Conservation (phyloP, 345 rosid genomes). For the Passiflora organensis region DNA sequence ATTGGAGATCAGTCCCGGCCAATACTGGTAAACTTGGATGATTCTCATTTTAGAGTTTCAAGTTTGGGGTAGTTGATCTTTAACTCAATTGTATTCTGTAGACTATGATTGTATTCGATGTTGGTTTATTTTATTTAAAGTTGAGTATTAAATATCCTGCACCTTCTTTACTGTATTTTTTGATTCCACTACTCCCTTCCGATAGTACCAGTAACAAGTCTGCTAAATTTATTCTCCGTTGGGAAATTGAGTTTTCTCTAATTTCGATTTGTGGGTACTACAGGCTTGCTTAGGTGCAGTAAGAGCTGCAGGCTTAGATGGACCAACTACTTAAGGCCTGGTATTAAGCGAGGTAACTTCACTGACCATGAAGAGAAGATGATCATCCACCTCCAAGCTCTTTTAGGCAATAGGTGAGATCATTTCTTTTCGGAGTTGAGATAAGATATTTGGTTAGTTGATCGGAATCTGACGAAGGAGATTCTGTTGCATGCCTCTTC, state of each 20-base stretch:
- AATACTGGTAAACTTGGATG: conserved; percentile 7
- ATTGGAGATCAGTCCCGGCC: conserved; percentile 17
- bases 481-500: too few species aligned
- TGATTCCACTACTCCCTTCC: neutral
- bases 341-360: conserved; percentile 20
- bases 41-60: neutral
- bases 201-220: neutral
- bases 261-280: neutral
- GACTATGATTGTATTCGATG: neutral
- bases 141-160: neutral
- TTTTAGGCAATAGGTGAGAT: conserved; percentile 12
- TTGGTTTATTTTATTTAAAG: neutral
- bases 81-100: neutral
- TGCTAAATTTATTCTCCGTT: neutral
- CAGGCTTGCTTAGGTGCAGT: conserved; percentile 19
- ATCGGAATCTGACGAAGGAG: too few species aligned
- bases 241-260: neutral
- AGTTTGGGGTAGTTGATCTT: neutral
- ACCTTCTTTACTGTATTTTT: neutral
- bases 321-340: conserved; percentile 15
- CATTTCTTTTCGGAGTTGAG: neutral
- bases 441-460: too few species aligned
- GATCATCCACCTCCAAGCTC: conserved; percentile 6
- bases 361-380: conserved; percentile 13
- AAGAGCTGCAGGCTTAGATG: conserved; percentile 21